Evolutionary conservation across 2,329 filamentous ascomycete genomes (phyloP), one percentile per base, ranked within the genome.

Genomic region (Chrysosphaeria jannelii): DNA sequence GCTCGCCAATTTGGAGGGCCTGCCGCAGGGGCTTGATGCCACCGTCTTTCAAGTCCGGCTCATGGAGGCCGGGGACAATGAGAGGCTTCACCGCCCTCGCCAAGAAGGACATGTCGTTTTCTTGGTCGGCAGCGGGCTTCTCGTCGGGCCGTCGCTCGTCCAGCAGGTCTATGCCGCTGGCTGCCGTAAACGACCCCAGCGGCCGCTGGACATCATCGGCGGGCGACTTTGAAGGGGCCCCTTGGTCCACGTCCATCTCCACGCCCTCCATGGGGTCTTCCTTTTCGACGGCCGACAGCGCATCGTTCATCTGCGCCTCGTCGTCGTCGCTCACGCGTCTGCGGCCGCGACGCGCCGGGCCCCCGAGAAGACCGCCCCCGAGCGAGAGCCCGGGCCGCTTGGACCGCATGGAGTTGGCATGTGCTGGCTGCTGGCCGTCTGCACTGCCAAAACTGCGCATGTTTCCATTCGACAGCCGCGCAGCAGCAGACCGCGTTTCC

Each of bases 101-200:
- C 41, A 74, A 68, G 0, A 67, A 58, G 3, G 66, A 66, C 4
- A 60, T 54, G 29, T 85, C 63, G 38, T 91, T 91, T 41, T 91
- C 79, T 39, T 90, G 76, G 34, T 89, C 75, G 29, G 68, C 55
- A 4, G 47, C 45, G 2, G 66, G 57, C 10, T 67, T 61, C 22
- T 72, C 39, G 8, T 20, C 16, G 3, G 28, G 28, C 3, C 28
- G 28, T 6, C 55, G 43, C n/a, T n/a, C n/a, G n/a, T n/a, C n/a
- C n/a, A n/a, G n/a, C n/a, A n/a, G n/a, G n/a, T n/a, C n/a, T n/a
- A n/a, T n/a, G n/a, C n/a, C n/a, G n/a, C n/a, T n/a, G n/a, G n/a
- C n/a, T n/a, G n/a, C n/a, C n/a, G n/a, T n/a, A n/a, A n/a, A n/a
- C n/a, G n/a, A n/a, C n/a, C n/a, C n/a, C n/a, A n/a, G n/a, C n/a